Conservation (phyloP, 495 filamentous ascomycete genomes). For the Penicillium angulare region DNA sequence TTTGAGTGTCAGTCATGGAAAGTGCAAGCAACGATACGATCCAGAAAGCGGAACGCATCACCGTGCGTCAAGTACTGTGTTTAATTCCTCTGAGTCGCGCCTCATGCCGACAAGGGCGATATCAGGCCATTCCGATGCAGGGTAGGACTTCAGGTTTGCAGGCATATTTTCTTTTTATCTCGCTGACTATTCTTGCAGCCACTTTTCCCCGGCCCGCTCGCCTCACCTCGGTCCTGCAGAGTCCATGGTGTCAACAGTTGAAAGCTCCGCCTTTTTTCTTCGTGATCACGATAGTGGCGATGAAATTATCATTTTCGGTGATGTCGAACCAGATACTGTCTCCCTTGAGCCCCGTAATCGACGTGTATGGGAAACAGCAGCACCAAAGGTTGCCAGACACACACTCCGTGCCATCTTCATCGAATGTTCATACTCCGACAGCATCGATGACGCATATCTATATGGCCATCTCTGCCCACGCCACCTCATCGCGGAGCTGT, state of each 20-base stretch:
- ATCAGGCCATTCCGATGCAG: slow-evolving; percentile 31
- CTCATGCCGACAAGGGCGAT: slow-evolving; percentile 25
- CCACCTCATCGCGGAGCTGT: slow-evolving; percentile 75
- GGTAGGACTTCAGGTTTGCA: slow-evolving; percentile 24
- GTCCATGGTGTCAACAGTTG: slow-evolving; percentile 49
- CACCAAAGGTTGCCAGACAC: slow-evolving; percentile 70
- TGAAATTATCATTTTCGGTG: slow-evolving; percentile 90
- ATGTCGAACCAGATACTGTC: slow-evolving; percentile 88
- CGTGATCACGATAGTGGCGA: slow-evolving; percentile 63
- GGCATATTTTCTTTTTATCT: background rate
- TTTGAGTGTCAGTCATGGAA: slow-evolving; percentile 80
- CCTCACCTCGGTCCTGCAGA: slow-evolving; percentile 24
- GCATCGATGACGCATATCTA: slow-evolving; percentile 66
- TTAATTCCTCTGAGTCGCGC: slow-evolving; percentile 29
- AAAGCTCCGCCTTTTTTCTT: slow-evolving; percentile 91
- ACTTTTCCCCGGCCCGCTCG: slow-evolving; percentile 33
- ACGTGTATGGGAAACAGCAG: slow-evolving; percentile 80
- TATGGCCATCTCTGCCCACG: slow-evolving; percentile 87
- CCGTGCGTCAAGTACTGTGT: slow-evolving; percentile 52
- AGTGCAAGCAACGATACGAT: slow-evolving; percentile 70
- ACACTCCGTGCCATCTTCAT: slow-evolving; percentile 80
- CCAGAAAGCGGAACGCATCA: slow-evolving; percentile 52
- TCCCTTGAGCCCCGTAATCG: slow-evolving; percentile 77
- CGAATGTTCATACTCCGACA: slow-evolving; percentile 88
- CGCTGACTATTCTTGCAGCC: slow-evolving; percentile 11